Evolutionary conservation across 768 basidiomycete species (phyloP), one percentile per base, ranked within the genome.

Genomic region (Rhizopogon rudus): DNA sequence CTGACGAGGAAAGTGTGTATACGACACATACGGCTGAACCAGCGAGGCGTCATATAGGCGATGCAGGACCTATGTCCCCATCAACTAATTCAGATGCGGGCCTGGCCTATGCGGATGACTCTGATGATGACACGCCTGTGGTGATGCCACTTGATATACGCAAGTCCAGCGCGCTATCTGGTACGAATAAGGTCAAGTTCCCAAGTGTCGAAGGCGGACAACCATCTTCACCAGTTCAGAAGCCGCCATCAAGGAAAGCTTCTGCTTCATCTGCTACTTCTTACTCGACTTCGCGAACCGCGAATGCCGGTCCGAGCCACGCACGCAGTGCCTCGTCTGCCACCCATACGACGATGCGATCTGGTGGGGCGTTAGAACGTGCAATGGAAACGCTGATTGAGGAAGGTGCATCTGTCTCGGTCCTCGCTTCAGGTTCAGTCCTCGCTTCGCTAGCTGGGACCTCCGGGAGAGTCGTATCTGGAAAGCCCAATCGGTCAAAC

Each of bases 361-460:
- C 71, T 52, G 63, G 62, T 3, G 76, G 77, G 42, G 77, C 73
- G 20, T 67, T 80, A 49, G 77, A 79, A 58, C 72, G 71, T 45
- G 77, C 78, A 33, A 73, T 86, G 76, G 81, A 80, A 59, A 75
- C 73, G 7, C 66, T 83, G 50, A 66, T 82, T 58, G 77, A 79
- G 58, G 76, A 79, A 56, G 65, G 71, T 51, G 65, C 64, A 39
- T 72, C 69, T 1, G 60, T 72, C 48, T 70, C 69, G 5, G 57
- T 72, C 39, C 71, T 70, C 13, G 71, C 70, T 17, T 70, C 69
- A 3, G 69, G 69, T 17, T 70, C 69, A 0, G 20, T 20, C 1
- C 20, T 20, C 20, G 20, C 20, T 2, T 20, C 20, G 1, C 20
- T 20, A 20, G 20, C 20, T 20, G 20, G 20, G 20, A 20, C 20